Evolutionary conservation across 768 basidiomycete species (phyloP).

Genomic region (Mycena amicta): DNA sequence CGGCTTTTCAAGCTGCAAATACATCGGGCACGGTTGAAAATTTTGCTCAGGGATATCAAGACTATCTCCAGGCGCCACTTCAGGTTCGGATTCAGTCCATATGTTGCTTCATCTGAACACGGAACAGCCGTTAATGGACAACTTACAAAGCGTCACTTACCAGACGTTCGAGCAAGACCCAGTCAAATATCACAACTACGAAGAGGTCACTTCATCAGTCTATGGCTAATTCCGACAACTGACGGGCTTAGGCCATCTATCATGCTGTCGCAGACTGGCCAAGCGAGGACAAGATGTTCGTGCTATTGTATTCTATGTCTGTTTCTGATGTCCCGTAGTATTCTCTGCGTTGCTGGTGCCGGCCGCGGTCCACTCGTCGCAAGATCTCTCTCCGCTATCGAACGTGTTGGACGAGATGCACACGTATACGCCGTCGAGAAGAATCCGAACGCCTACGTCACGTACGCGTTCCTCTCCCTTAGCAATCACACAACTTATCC

Average conservation of each 20-base stretch:
- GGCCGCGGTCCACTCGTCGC: constrained; percentile 93
- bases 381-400: constrained; percentile 76
- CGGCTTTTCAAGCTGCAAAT: constrained; percentile 61
- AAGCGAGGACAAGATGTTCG: constrained; percentile 63
- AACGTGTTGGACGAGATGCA: constrained; percentile 62
- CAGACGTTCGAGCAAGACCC: constrained; percentile 98
- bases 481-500: constrained; percentile 17
- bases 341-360: constrained; percentile 91
- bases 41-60: constrained; percentile 91
- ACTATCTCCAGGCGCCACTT: constrained; percentile 92
- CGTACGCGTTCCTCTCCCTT: constrained; percentile 55
- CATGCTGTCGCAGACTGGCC: constrained; percentile 77
- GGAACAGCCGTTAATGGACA: constrained; percentile 91
- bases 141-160: constrained; percentile 92
- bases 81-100: constrained; percentile 54
- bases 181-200: constrained; percentile 93
- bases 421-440: constrained; percentile 91
- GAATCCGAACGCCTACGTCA: constrained; percentile 93
- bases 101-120: constrained; percentile 12
- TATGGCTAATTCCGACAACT: constrained; percentile 8
- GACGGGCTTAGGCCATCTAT: constrained; percentile 74
- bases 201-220: constrained; percentile 60
- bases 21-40: constrained; percentile 80
- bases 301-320: no score
- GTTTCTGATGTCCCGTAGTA: constrained; percentile 43